phyloP scores from a whole-genome alignment of 2,329 filamentous ascomycete species.

The Teratosphaeria gauchensis region DNA sequence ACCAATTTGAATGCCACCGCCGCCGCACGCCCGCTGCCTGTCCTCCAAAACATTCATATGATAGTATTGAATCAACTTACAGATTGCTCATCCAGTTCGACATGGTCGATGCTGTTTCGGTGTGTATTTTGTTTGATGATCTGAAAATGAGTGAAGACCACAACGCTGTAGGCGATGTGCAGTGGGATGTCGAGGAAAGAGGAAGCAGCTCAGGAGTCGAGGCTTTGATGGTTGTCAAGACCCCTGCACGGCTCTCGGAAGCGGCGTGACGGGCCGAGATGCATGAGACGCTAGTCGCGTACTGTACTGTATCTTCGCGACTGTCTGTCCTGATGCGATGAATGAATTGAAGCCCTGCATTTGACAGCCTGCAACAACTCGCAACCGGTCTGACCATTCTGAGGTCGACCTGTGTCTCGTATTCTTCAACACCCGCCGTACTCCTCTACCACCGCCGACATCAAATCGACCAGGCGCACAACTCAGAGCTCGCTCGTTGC shows the following conservation, averaged over 20 bases:
- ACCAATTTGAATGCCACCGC: background rate
- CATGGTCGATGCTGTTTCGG: constrained; percentile 11
- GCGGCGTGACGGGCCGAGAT: background rate
- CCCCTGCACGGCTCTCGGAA: background rate
- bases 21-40: background rate
- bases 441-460: background rate
- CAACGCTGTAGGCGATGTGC: background rate
- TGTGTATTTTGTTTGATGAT: background rate
- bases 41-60: background rate
- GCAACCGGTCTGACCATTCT: too few species aligned
- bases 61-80: constrained; percentile 18
- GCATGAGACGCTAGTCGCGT: too few species aligned
- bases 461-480: background rate
- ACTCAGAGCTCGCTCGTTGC: background rate
- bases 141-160: background rate
- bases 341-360: too few species aligned
- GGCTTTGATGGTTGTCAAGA: background rate
- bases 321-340: too few species aligned
- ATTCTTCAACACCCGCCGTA: too few species aligned
- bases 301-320: too few species aligned
- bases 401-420: too few species aligned
- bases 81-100: constrained; percentile 30
- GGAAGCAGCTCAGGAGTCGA: background rate
- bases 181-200: background rate
- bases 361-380: too few species aligned